Conservation (phyloP, 306 rosid genomes). For the Prunus kanzakura region DNA sequence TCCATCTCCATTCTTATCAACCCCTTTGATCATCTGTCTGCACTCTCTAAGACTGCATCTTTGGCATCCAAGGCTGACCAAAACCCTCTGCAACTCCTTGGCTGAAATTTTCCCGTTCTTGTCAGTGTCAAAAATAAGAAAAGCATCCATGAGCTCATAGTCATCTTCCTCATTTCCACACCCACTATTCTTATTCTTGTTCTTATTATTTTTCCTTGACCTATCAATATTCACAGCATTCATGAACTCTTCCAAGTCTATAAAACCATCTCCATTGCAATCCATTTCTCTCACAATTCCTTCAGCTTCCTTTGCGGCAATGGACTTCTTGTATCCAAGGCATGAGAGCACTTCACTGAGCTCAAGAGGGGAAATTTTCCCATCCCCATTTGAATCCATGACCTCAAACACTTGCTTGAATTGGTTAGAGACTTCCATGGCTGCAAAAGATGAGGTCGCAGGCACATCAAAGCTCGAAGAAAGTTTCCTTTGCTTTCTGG, state of each 20-base stretch:
- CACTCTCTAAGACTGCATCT: conserved; percentile 55
- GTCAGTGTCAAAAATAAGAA: conserved; percentile 58
- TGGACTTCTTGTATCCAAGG: conserved; percentile 41
- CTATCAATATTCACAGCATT: conserved; percentile 28
- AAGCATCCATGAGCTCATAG: conserved; percentile 55
- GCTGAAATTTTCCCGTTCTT: conserved; percentile 59
- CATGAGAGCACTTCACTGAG: conserved; percentile 45
- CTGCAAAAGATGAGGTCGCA: conserved; percentile 33
- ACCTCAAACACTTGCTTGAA: conserved; percentile 58
- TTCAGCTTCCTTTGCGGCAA: conserved; percentile 53
- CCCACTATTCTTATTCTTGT: background rate
- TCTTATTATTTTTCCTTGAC: background rate
- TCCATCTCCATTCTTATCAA: conserved; percentile 69
- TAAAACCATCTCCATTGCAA: conserved; percentile 62
- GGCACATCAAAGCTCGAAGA: conserved; percentile 28
- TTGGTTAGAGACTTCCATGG: conserved; percentile 50
- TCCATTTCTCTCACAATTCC: conserved; percentile 54
- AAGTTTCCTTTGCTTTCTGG: conserved; percentile 16
- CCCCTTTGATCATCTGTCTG: conserved; percentile 56
- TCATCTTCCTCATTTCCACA: conserved; percentile 10
- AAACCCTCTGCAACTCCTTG: conserved; percentile 50
- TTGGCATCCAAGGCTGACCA: conserved; percentile 49
- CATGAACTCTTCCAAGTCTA: conserved; percentile 76
- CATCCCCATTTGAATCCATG: conserved; percentile 61
- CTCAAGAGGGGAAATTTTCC: conserved; percentile 58